phyloP scores from a whole-genome alignment of 441 rosid species.

The Croton laevigatus region DNA sequence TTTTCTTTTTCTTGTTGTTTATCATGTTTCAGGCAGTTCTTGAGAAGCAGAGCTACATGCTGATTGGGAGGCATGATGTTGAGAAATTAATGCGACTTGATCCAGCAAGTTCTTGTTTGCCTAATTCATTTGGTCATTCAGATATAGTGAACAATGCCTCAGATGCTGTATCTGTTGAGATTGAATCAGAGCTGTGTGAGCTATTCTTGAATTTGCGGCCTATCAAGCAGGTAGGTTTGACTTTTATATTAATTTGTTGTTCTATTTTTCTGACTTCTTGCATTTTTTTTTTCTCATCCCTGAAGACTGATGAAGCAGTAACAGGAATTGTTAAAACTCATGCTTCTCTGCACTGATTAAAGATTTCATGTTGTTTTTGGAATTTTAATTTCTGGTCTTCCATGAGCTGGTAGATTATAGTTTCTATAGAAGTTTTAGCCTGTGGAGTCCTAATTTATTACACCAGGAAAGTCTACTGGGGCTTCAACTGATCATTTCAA shows the following conservation, averaged over 20 bases:
- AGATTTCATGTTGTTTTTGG: background rate
- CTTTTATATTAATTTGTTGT: background rate
- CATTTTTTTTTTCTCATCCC: background rate
- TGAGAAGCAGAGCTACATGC: conserved; percentile 97
- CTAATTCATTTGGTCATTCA: conserved; percentile 51
- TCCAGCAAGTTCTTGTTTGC: conserved; percentile 76
- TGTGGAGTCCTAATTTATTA: background rate
- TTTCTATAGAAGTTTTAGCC: background rate
- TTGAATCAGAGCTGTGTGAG: conserved; percentile 68
- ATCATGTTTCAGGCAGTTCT: conserved; percentile 78
- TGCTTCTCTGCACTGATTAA: background rate
- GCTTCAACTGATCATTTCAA: background rate
- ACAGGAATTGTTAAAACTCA: background rate
- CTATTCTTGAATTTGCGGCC: conserved; percentile 73
- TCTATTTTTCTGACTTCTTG: background rate
- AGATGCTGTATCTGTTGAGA: conserved; percentile 49
- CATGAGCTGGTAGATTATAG: background rate
- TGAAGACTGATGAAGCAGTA: background rate
- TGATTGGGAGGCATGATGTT: conserved; percentile 96
- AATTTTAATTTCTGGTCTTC: background rate
- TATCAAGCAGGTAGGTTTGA: conserved; percentile 66
- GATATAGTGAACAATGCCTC: conserved; percentile 28
- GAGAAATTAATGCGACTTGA: conserved; percentile 94
- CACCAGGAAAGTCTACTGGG: background rate
- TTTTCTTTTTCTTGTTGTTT: conserved; percentile 15